phyloP scores from a whole-genome alignment of 345 rosid species.

The Toxicodendron radicans region DNA sequence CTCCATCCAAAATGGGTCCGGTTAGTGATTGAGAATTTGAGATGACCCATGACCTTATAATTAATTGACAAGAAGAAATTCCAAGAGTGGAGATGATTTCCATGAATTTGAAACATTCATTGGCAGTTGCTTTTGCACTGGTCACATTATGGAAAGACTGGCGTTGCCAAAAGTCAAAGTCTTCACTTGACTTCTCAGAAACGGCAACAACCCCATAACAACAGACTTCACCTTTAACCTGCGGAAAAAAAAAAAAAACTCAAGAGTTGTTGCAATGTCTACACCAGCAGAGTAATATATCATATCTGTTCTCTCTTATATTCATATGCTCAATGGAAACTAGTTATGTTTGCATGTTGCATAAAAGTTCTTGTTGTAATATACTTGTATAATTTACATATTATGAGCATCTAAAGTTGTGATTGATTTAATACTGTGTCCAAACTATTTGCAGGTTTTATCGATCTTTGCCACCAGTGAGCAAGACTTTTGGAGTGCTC shows the following conservation, averaged over 20 bases:
- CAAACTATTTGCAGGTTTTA: conserved; percentile 41
- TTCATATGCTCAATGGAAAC: no score
- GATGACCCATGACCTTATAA: no score
- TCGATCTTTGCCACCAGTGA: conserved; percentile 62
- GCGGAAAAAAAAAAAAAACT: not conserved
- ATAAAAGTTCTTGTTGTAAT: no score
- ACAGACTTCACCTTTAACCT: not conserved
- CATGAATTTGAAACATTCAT: no score
- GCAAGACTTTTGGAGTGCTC: conserved; percentile 61
- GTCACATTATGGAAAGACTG: not conserved
- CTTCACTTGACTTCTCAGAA: conserved; percentile 3
- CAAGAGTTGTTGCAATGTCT: conserved; percentile 37
- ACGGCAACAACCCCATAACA: no score
- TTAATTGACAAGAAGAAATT: no score
- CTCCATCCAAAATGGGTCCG: no score
- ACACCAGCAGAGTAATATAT: conserved; percentile 56
- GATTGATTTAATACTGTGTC: not conserved
- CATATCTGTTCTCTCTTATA: conserved; percentile 10
- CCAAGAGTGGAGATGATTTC: no score
- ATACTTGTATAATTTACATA: no score
- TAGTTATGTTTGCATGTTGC: not conserved
- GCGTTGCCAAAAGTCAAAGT: not conserved
- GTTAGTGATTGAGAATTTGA: no score
- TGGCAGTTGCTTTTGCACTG: not conserved
- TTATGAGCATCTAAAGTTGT: not conserved